Evolutionary conservation across 2,329 filamentous ascomycete genomes (phyloP), one percentile per base, ranked within the genome.

Genomic region (Colletotrichum brevisporum): DNA sequence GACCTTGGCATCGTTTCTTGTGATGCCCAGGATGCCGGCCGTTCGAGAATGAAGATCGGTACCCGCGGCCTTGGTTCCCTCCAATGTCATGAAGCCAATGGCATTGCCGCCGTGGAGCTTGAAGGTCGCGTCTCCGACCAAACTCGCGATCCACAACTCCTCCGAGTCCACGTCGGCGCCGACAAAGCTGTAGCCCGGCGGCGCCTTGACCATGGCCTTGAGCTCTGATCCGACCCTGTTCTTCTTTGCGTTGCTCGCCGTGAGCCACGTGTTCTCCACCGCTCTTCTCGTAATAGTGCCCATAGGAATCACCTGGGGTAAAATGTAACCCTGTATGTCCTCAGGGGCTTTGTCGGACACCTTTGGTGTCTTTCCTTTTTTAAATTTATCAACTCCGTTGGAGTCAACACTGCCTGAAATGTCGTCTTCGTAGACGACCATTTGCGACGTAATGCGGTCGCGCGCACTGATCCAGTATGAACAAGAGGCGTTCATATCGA

Each of bases 391-490:
- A 15, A 43, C 67, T 41, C 62, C 13, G 27, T 70, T 61, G 16
- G 52, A 24, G 6, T 39, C 13, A 4, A 27, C 48, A 21, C 72
- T 62, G 18, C n/a, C 45, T 26, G 63, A 71, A 18, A 84, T 69
- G 71, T 97, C 90, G 41, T 90, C 85, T 68, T 94, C 86, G 77
- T 97, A 98, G 1, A 99, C 92, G 2, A 97, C 95, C 86, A 98
- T 93, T 76, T 99, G 96, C n/a, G 91, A 93, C 86, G 84, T 95
- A 80, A 99, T 99, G 57, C 96, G 87, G 76, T 97, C 94, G 71
- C 96, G 89, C 16, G 96, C 95, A 75, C 94, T 97, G 74, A 99
- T 98, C 96, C 97, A 99, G 80, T 99, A 99, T 0, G 95, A 98
- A 78, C 97, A 99, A 0, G 94, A 97, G 0, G 96, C 94, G 75